Percentiles rank a stretch among this genome's conserved stretches.
Conservation (phyloP, 306 rosid genomes). For the Ormosia emarginata region DNA sequence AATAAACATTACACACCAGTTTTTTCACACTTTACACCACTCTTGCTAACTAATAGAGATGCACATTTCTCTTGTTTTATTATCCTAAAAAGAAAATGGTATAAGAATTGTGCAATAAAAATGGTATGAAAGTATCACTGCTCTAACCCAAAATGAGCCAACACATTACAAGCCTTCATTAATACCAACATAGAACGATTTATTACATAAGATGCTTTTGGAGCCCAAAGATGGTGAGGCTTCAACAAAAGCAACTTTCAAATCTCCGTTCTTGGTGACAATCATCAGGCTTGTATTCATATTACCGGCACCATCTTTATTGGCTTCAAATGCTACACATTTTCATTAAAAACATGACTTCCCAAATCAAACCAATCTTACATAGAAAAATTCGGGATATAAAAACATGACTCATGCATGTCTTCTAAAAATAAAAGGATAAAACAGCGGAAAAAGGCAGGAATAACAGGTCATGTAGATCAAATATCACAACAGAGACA, state of each 20-base stretch:
- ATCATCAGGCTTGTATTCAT: slow-evolving; percentile 54
- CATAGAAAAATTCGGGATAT: too few relatives aligned
- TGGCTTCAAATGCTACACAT: not conserved
- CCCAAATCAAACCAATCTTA: too few relatives aligned
- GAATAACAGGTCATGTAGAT: not conserved
- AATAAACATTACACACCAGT: too few relatives aligned
- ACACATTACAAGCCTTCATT: slow-evolving; percentile 52
- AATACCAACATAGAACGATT: slow-evolving; percentile 28
- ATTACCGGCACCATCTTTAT: not conserved
- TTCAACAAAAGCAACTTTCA: slow-evolving; percentile 59
- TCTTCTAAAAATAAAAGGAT: not conserved
- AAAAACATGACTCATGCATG: not conserved
- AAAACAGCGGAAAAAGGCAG: not conserved
- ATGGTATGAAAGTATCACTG: too few relatives aligned
- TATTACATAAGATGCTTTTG: slow-evolving; percentile 38
- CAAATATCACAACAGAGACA: not conserved
- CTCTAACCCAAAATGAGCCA: not conserved
- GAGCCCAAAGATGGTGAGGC: slow-evolving; percentile 42
- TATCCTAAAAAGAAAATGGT: too few relatives aligned
- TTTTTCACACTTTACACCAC: too few relatives aligned
- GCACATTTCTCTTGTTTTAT: too few relatives aligned
- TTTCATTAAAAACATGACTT: too few relatives aligned
- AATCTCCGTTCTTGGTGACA: slow-evolving; percentile 71
- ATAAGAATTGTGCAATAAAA: too few relatives aligned
- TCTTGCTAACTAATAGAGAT: too few relatives aligned